Evolutionary conservation across 768 basidiomycete species (phyloP).

Genomic region (Sarcomyxa edulis): DNA sequence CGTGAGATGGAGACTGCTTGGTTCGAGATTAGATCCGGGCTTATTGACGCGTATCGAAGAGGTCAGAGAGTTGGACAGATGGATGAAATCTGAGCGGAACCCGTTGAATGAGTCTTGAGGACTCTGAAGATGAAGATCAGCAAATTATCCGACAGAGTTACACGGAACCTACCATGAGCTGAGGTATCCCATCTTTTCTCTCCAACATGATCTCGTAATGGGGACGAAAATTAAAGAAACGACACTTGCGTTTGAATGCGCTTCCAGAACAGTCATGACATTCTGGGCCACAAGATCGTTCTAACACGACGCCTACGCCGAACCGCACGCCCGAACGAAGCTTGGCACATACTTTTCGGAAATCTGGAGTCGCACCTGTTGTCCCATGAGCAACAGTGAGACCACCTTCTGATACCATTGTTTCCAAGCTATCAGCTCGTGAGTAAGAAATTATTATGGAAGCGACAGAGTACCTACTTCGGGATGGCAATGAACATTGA

Average conservation of each 20-base stretch:
- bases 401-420: not conserved
- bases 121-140: slow-evolving; percentile 25
- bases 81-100: slow-evolving; percentile 92
- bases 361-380: slow-evolving; percentile 13
- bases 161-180: slow-evolving; percentile 36
- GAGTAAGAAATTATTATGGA: not conserved
- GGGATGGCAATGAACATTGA: slow-evolving; percentile 82
- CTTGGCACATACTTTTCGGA: slow-evolving; percentile 77
- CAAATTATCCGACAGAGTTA: slow-evolving; percentile 3
- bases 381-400: not conserved
- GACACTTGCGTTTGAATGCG: slow-evolving; percentile 72
- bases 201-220: slow-evolving; percentile 73
- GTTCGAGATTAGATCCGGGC: slow-evolving; percentile 19
- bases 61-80: slow-evolving; percentile 81
- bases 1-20: slow-evolving; percentile 80
- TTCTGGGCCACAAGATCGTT: slow-evolving; percentile 72
- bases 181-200: slow-evolving; percentile 36
- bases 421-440: slow-evolving; percentile 12
- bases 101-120: slow-evolving; percentile 73
- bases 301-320: slow-evolving; percentile 78
- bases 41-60: slow-evolving; percentile 46
- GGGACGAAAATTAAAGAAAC: slow-evolving; percentile 73
- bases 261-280: slow-evolving; percentile 59
- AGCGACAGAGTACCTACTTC: slow-evolving; percentile 48
- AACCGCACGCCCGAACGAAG: slow-evolving; percentile 81